These are phyloP conservation scores for Suhomyces guaymorum DNA, from an alignment of 1,139 yeast species.

Conservation along the genomic window DNA sequence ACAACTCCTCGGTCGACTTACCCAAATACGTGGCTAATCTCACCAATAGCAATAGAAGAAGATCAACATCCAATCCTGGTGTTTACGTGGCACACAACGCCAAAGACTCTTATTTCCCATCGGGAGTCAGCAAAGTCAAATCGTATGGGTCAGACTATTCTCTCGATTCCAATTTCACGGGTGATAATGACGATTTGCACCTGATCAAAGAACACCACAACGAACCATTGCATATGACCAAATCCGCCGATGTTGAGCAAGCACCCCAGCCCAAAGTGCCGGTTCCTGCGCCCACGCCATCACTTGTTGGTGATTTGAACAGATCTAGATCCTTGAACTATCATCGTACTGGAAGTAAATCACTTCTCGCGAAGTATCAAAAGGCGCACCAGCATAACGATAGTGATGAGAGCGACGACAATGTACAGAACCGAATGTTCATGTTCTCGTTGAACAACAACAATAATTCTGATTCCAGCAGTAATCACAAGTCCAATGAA, in stretches of 20 bases:
- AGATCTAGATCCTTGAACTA: constrained; percentile 37
- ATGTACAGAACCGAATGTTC: constrained; percentile 22
- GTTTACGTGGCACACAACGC: constrained; percentile 20
- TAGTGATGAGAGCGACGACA: constrained; percentile 18
- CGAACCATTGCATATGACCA: constrained; percentile 16
- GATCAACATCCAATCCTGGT: constrained; percentile 27
- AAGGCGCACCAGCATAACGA: constrained; percentile 21
- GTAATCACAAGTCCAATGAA: no score
- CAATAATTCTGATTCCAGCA: no score
- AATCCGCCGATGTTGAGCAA: background rate
- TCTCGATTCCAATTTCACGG: constrained; percentile 14
- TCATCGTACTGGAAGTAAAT: constrained; percentile 24
- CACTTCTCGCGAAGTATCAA: constrained; percentile 30
- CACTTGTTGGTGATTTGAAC: constrained; percentile 17
- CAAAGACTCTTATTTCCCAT: constrained; percentile 37
- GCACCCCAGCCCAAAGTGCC: constrained; percentile 11
- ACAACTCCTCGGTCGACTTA: constrained; percentile 32
- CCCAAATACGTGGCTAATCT: constrained; percentile 20
- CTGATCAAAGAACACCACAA: constrained; percentile 26
- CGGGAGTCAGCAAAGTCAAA: constrained; percentile 18
- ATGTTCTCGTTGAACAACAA: constrained; percentile 24
- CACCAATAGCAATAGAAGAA: constrained; percentile 17
- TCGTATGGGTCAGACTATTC: constrained; percentile 23
- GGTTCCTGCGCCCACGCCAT: constrained; percentile 18
- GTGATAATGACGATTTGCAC: constrained; percentile 26